Evolutionary conservation across 257 asterid species (phyloP).

Genomic region (Nicotiana knightiana): DNA sequence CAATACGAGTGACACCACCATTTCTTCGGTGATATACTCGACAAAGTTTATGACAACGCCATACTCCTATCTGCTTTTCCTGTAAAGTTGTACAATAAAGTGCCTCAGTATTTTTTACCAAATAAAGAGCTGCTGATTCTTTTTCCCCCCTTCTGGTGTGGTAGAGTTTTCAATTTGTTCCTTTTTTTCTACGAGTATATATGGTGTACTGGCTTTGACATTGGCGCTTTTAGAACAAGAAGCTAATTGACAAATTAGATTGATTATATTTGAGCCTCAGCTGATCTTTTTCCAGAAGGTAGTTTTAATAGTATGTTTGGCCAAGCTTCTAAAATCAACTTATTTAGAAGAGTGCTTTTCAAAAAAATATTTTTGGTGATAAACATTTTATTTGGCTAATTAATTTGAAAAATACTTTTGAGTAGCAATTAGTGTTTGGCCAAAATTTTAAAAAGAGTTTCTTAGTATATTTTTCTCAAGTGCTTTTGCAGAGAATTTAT

Average conservation of each 20-base stretch:
- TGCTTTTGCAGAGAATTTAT: no score
- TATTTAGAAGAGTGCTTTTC: no score
- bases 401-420: no score
- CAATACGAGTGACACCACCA: not conserved
- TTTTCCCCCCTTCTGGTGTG: not conserved
- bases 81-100: constrained; percentile 3
- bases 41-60: not conserved
- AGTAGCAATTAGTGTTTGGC: no score
- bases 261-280: not conserved
- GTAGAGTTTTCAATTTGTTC: not conserved
- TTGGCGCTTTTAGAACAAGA: not conserved
- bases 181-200: not conserved
- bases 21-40: not conserved
- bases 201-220: not conserved
- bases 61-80: not conserved
- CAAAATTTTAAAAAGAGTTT: no score
- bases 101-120: constrained; percentile 4
- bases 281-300: no score
- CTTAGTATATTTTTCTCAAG: no score
- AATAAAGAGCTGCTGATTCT: not conserved
- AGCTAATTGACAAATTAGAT: not conserved
- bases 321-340: no score
- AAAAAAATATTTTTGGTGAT: no score
- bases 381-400: no score
- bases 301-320: no score